Base-by-base conservation (phyloP, 2,329 filamentous ascomycete species). In the Colletotrichum ledebouriae region DNA sequence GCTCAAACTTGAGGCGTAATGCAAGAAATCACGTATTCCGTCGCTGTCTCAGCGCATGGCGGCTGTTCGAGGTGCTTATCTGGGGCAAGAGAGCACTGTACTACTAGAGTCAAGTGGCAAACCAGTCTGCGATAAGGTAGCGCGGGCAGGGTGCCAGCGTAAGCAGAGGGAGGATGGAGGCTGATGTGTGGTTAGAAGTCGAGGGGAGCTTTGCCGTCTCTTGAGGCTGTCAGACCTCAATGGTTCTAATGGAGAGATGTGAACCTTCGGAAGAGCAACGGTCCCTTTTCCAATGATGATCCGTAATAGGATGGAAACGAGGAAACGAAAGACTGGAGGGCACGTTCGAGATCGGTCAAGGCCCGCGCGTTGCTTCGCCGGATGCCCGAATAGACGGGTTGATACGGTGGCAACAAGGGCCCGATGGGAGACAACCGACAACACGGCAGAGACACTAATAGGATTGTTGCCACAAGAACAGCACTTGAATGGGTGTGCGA, bases 381-480 rank as follows among this genome's bases (percentile, higher is more conserved):
- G 46, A 0, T 60, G 34, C 2, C 52, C 42, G 34, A 58, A 58
- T 15, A 34, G 55, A 57, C 20, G 39, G 25, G 55, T 56, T 34
- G 25, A 25, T 41, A 46, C n/a, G 13, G 67, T 69, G 63, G 57
- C 57, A 22, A 53, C n/a, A 15, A 34, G 37, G 13, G 22, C 11
- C 39, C 2, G n/a, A 46, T 0, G 3, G 12, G 25, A 41, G 4
- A 3, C 11, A 2, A 1, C 44, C 17, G 53, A 22, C 29, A 4
- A 41, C 22, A 22, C 37, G 37, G 37, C 50, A 60, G 15, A 61
- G 42, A 22, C 15, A 37, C 33, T 57, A 52, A 47, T 42, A 52
- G 62, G 63, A 63, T 59, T 34, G 46, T 68, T 63, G 63, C 63
- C 52, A 68, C 63, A 39, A 41, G 17, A 15, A 22, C 3, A 29